Conservation (phyloP, 805 yeast genomes). For the Candida corydali region DNA sequence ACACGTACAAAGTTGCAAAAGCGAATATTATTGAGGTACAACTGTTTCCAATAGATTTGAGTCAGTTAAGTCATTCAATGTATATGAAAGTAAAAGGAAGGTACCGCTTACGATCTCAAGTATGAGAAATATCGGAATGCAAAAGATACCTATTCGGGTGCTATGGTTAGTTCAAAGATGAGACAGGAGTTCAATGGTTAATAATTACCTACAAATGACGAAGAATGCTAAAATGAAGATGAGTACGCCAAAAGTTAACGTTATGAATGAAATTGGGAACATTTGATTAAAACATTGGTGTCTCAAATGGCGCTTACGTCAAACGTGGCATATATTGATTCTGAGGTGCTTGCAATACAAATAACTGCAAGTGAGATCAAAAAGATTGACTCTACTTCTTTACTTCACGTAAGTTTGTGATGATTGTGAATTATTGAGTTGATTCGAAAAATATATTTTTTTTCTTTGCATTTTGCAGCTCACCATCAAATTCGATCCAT, state of each 20-base stretch:
- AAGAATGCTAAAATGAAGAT: slow-evolving; percentile 9
- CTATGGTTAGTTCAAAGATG: too few species aligned
- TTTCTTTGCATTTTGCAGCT: too few species aligned
- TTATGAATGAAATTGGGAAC: slow-evolving; percentile 15
- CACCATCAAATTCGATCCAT: slow-evolving; percentile 1
- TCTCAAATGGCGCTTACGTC: too few species aligned
- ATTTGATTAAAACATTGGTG: too few species aligned
- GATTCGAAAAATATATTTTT: too few species aligned
- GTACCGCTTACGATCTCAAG: slow-evolving; percentile 10
- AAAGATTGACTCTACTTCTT: too few species aligned
- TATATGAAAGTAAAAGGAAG: slow-evolving; percentile 6
- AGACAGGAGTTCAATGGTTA: too few species aligned
- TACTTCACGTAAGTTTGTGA: not conserved
- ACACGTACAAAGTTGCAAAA: too few species aligned
- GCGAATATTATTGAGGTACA: slow-evolving; percentile 2
- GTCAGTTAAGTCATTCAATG: slow-evolving; percentile 6
- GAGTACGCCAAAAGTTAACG: slow-evolving; percentile 9
- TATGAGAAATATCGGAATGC: slow-evolving; percentile 10
- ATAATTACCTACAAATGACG: slow-evolving; percentile 12
- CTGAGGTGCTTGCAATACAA: too few species aligned
- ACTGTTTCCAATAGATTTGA: slow-evolving; percentile 7
- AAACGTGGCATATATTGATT: too few species aligned
- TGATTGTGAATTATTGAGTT: too few species aligned
- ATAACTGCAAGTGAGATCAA: too few species aligned
- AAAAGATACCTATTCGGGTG: slow-evolving; percentile 11